A percentile compares a stretch with the other conserved stretches of the same genome.
Conservation (phyloP, 441 rosid species). For the Pelargonium myrrhifolium region DNA sequence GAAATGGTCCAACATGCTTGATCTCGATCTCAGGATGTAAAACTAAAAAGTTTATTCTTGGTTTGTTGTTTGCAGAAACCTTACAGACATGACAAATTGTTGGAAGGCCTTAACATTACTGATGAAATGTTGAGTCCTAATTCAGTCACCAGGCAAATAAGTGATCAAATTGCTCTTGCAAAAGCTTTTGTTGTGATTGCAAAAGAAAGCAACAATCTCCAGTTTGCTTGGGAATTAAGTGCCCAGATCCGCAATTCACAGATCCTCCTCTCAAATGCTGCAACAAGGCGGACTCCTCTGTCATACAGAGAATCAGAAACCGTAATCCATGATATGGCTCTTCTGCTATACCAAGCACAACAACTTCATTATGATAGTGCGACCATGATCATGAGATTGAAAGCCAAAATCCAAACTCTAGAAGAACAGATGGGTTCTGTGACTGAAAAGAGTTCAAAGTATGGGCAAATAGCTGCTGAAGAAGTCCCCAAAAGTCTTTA, state of each 20-base stretch:
- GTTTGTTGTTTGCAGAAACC: slow-evolving; percentile 36
- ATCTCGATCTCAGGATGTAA: not conserved
- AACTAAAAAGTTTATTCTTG: slow-evolving; percentile 6
- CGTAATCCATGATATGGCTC: slow-evolving; percentile 80
- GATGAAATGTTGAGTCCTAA: slow-evolving; percentile 74
- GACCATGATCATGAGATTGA: slow-evolving; percentile 93
- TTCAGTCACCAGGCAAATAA: slow-evolving; percentile 77
- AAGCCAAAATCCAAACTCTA: slow-evolving; percentile 73
- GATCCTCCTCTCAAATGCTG: slow-evolving; percentile 71
- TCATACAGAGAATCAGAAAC: slow-evolving; percentile 65
- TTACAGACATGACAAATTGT: slow-evolving; percentile 42
- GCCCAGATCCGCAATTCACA: slow-evolving; percentile 93
- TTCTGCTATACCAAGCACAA: slow-evolving; percentile 83
- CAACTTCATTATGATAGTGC: slow-evolving; percentile 90
- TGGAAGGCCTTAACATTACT: slow-evolving; percentile 70
- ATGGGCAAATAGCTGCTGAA: slow-evolving; percentile 98
- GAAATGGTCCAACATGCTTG: not conserved
- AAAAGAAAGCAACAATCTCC: slow-evolving; percentile 92
- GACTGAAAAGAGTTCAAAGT: slow-evolving; percentile 75
- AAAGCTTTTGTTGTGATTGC: slow-evolving; percentile 92
- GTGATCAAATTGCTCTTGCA: slow-evolving; percentile 88
- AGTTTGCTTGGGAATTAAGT: slow-evolving; percentile 96
- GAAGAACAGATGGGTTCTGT: slow-evolving; percentile 71
- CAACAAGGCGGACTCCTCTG: slow-evolving; percentile 66
- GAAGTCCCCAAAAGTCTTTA: slow-evolving; percentile 94